Conservation (phyloP, 495 filamentous ascomycete genomes). For the Aeminium ludgeri region DNA sequence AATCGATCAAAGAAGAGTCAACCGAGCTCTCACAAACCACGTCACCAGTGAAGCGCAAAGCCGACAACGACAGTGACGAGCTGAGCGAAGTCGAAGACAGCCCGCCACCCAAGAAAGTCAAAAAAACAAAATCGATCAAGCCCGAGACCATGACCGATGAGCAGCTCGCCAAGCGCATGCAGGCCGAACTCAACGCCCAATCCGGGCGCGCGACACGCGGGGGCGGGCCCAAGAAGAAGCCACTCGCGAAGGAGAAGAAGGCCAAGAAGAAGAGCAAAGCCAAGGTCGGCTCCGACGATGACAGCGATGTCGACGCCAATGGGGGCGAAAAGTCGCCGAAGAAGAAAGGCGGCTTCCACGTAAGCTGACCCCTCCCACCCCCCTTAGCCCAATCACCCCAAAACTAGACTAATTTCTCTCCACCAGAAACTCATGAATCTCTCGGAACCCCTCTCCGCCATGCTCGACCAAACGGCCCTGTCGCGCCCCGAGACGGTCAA, state of each 20-base stretch:
- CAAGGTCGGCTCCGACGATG: constrained; percentile 59
- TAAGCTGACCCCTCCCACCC: constrained; percentile 23
- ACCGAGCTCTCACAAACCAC: neutral
- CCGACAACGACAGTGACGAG: constrained; percentile 25
- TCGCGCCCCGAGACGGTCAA: constrained; percentile 92
- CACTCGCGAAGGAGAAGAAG: constrained; percentile 30
- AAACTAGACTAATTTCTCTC: neutral
- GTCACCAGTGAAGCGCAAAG: constrained; percentile 21
- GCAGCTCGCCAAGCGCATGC: constrained; percentile 62
- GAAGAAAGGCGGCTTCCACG: constrained; percentile 53
- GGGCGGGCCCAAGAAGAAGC: constrained; percentile 35
- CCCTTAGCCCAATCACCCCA: neutral
- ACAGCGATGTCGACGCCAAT: constrained; percentile 53
- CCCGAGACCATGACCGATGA: constrained; percentile 41
- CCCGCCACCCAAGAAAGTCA: constrained; percentile 30
- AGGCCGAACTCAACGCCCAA: constrained; percentile 70
- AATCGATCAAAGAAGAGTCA: no score
- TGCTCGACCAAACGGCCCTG: constrained; percentile 48
- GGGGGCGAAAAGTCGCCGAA: constrained; percentile 33
- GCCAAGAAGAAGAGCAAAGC: constrained; percentile 56
- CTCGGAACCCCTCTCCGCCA: constrained; percentile 44
- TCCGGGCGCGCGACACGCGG: constrained; percentile 52
- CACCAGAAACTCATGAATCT: constrained; percentile 48
- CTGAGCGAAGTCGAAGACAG: constrained; percentile 15
- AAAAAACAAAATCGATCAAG: constrained; percentile 28